Conservation (phyloP, 768 basidiomycete genomes). For the Lentinula detonsa region DNA sequence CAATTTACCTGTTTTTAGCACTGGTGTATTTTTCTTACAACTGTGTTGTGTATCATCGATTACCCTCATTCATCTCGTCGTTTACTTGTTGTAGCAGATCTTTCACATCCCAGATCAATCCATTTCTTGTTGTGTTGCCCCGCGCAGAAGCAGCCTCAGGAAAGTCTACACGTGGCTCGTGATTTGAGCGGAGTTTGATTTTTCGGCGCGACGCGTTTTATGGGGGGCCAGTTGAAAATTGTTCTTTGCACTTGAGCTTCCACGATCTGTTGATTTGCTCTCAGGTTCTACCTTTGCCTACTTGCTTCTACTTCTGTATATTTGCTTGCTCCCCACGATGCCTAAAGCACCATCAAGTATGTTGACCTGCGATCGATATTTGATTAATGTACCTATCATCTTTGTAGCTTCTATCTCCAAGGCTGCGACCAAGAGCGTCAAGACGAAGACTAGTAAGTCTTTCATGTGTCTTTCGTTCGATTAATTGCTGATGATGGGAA, state of each 20-base stretch:
- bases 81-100: not conserved
- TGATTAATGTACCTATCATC: not conserved
- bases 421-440: not conserved
- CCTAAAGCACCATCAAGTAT: not conserved
- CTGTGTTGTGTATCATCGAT: slow-evolving; percentile 1
- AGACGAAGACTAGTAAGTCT: not conserved
- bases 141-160: not conserved
- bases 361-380: not conserved
- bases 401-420: not conserved
- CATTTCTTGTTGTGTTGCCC: not conserved
- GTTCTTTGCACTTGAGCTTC: not conserved
- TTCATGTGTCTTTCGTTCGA: not conserved
- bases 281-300: not conserved
- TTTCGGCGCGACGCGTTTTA: not conserved
- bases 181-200: not conserved
- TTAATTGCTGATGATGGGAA: not conserved
- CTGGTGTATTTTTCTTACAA: not conserved
- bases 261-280: not conserved
- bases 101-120: not conserved
- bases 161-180: too few species aligned
- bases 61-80: not conserved
- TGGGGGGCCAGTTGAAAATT: not conserved
- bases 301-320: not conserved
- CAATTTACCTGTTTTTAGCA: not conserved
- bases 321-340: not conserved